Base-by-base conservation (phyloP, 371 early-diverging fungal species). In the Mucor racemosus region DNA sequence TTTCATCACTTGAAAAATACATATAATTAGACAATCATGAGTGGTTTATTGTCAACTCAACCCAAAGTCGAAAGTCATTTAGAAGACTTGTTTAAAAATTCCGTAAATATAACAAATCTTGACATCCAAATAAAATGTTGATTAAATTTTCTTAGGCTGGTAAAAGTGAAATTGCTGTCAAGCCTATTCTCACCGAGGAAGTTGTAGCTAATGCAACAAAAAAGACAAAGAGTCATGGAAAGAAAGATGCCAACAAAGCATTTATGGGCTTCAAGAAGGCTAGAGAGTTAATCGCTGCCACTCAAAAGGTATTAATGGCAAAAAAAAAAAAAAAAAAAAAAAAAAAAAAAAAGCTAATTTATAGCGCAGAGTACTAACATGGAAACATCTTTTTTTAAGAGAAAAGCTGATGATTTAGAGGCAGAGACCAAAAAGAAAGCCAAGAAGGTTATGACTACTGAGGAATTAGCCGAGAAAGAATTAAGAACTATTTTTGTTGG, bases 401-500 rank as follows among this genome's bases (percentile, higher is more conserved):
- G 68, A 64, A 69, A 74, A 56, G 67, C 71, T 10, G 62, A 60
- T 4, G 64, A 59, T 41, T 33, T 54, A 64, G 58, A 72, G 53
- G 48, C 42, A 35, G 67, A 68, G 69, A 40, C 58, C 56, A 44
- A 67, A 26, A 76, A 82, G 34, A 72, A 72, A 39, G 54, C 42
- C n/a, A 62, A 48, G 15, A 72, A 68, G 21, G 54, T 33, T 7
- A 26, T 76, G 58, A 77, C 70, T 62, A 70, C 54, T n/a, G 72
- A 83, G 64, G 83, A 85, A 66, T 80, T 83, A 55, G 81, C 81
- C 9, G 82, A 87, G 71, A 72, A 81, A 39, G 78, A 77, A 33
- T 73, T 76, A 36, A 80, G 92, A 42, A 93, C 96, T 14, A 67
- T 90, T 2, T 95, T 95, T 83, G 85, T 95, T 21, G 96, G 96